Conservation (phyloP, 495 filamentous ascomycete species). For the Daldinia childiae region DNA sequence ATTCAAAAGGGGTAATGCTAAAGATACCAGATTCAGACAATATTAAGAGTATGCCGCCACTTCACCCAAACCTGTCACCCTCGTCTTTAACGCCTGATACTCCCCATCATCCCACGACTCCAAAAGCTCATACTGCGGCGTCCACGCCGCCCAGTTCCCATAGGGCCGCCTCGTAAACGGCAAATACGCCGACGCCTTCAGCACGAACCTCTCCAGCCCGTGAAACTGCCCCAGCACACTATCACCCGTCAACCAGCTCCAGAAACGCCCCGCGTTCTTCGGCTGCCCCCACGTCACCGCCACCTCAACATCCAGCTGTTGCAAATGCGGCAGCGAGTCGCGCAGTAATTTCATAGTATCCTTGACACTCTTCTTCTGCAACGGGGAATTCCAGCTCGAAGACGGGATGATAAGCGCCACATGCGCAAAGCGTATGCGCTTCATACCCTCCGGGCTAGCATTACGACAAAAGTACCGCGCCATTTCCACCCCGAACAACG, state of each 20-base stretch:
- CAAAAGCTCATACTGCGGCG: conserved; percentile 11
- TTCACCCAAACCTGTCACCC: neutral
- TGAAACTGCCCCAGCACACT: conserved; percentile 29
- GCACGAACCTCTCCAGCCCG: conserved; percentile 30
- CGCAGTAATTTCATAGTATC: conserved; percentile 16
- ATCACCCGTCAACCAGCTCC: conserved; percentile 29
- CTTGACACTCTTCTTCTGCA: conserved; percentile 8
- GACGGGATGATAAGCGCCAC: conserved; percentile 25
- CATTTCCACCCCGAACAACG: conserved; percentile 35
- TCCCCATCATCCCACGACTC: conserved; percentile 27
- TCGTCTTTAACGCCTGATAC: conserved; percentile 31
- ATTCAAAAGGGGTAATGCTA: neutral
- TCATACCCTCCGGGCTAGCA: conserved; percentile 33
- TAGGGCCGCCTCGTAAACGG: neutral
- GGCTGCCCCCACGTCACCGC: conserved; percentile 32
- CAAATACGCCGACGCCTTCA: conserved; percentile 27
- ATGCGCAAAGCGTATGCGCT: conserved; percentile 29
- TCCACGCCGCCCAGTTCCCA: neutral
- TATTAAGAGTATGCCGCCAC: conserved; percentile 1
- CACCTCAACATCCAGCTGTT: conserved; percentile 37
- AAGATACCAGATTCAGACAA: neutral
- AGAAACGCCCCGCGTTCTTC: conserved; percentile 27
- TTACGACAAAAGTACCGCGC: conserved; percentile 32
- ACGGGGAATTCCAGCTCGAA: conserved; percentile 8
- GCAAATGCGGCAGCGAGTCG: conserved; percentile 8